Evolutionary conservation across 495 filamentous ascomycete species (phyloP), one percentile per base, ranked within the genome.

Genomic region (Penicillium desertorum): DNA sequence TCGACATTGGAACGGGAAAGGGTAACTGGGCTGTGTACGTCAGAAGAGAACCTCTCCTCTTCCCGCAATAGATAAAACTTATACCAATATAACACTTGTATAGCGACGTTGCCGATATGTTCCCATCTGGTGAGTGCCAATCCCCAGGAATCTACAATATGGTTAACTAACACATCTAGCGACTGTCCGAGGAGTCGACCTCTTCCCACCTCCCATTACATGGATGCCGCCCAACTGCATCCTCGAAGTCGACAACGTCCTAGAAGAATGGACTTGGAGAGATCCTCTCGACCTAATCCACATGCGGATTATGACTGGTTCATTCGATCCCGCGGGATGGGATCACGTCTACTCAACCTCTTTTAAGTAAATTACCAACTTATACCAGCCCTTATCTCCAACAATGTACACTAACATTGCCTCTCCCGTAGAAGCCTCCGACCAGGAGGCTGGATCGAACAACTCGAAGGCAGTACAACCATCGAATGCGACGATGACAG

Each of bases 391-490:
- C 32, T 14, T 37, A n/a, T 14, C 34, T 12, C 5, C 34, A 37
- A 37, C 14, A 0, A 8, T 37, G 3, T 37, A 16, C 6, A 37
- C 36, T 37, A 37, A 37, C 36, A n/a, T 4, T 14, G 2, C 6
- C 14, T n/a, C 36, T n/a, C 5, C n/a, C 34, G 19, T n/a, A 62
- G 60, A 7, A 60, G 62, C 37, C 59, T 68, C 6, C 69, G 65
- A 51, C 80, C 81, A 1, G 79, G 81, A 43, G 81, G 77, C 22
- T 84, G 76, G 67, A 67, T 83, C 30, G 82, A 85, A 57, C 62
- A 81, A 47, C 72, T 81, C 45, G 81, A 85, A 45, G 56, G 77
- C 5, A 55, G 62, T 45, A 63, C 69, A 43, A 32, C 50, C 39
- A 64, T 76, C 16, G 41, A 55, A 1, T 72, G 68, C 48, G 76